Conservation (phyloP, 208 protist species). For the Angomonas ambiguus region DNA sequence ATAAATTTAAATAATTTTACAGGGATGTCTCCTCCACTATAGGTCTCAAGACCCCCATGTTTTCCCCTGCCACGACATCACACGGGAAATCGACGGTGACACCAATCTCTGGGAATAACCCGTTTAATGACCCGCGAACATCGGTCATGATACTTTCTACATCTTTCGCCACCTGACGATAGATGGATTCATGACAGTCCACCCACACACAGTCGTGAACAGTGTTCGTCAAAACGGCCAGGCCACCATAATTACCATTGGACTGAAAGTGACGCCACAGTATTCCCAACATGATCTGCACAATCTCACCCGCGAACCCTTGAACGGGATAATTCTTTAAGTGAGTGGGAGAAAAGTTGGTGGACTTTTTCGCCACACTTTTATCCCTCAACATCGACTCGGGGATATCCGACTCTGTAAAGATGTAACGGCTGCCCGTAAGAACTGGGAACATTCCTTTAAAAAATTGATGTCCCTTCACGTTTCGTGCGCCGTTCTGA, state of each 20-base stretch:
- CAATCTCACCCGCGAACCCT: slow-evolving; percentile 92
- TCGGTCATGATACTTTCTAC: slow-evolving; percentile 84
- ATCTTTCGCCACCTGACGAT: slow-evolving; percentile 70
- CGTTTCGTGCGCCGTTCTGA: slow-evolving; percentile 82
- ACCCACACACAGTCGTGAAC: slow-evolving; percentile 94
- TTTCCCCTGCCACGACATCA: slow-evolving; percentile 85
- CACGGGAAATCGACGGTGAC: slow-evolving; percentile 84
- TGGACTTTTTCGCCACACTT: slow-evolving; percentile 66
- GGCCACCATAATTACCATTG: slow-evolving; percentile 87
- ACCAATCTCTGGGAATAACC: slow-evolving; percentile 79
- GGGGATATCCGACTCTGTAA: slow-evolving; percentile 85
- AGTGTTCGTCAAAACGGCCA: slow-evolving; percentile 89
- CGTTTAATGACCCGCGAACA: slow-evolving; percentile 75
- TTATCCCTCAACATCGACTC: slow-evolving; percentile 64
- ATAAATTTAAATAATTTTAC: slow-evolving; percentile 22
- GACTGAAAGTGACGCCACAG: slow-evolving; percentile 85
- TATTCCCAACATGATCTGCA: slow-evolving; percentile 90
- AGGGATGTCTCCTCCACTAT: slow-evolving; percentile 68
- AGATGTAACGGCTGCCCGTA: slow-evolving; percentile 87
- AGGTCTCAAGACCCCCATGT: slow-evolving; percentile 80
- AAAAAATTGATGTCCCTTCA: slow-evolving; percentile 86
- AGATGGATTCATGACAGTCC: slow-evolving; percentile 83
- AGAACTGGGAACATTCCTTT: slow-evolving; percentile 91
- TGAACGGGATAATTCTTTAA: slow-evolving; percentile 93
- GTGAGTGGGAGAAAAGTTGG: slow-evolving; percentile 89